Percentiles rank a stretch among this genome's conserved stretches.
phyloP scores from a whole-genome alignment of 2,329 filamentous ascomycete genomes.

The Colletotrichum sp. region DNA sequence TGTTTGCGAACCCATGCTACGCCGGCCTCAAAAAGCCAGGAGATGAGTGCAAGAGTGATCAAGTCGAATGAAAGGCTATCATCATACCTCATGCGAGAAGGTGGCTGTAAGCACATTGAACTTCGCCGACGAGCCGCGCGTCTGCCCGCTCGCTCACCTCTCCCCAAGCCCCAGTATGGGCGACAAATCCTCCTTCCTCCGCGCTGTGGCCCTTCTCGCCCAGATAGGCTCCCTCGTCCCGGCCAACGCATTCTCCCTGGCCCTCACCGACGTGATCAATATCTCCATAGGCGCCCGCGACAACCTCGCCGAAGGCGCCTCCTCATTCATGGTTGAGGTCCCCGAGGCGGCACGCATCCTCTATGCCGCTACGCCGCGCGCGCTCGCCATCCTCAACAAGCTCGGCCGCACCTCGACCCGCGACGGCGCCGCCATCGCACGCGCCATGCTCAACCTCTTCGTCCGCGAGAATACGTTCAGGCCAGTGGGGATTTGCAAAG shows the following conservation, averaged over 20 bases:
- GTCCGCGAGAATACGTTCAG: conserved; percentile 67
- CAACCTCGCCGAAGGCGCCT: conserved; percentile 93
- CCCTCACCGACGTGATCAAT: conserved; percentile 89
- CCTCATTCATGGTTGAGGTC: conserved; percentile 97
- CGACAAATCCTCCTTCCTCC: conserved; percentile 97
- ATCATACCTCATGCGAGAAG: neutral
- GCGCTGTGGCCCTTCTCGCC: conserved; percentile 86
- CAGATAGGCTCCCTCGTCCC: conserved; percentile 96
- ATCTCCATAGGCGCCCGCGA: conserved; percentile 96
- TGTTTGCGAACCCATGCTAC: neutral
- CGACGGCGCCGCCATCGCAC: conserved; percentile 94
- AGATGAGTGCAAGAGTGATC: neutral
- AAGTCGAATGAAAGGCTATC: neutral
- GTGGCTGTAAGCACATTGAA: neutral
- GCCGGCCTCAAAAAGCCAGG: neutral
- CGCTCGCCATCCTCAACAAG: conserved; percentile 92
- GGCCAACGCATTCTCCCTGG: conserved; percentile 74
- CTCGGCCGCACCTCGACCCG: conserved; percentile 92
- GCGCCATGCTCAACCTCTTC: conserved; percentile 86
- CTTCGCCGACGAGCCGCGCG: neutral
- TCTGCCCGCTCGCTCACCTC: conserved; percentile 70
- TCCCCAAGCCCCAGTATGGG: conserved; percentile 99
- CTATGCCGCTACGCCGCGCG: conserved; percentile 83
- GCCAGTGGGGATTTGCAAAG: neutral
- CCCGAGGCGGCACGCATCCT: conserved; percentile 92